These are phyloP conservation scores for Fusarium nematophilum DNA, from an alignment of 2,329 filamentous ascomycete species.

Conservation along the genomic window DNA sequence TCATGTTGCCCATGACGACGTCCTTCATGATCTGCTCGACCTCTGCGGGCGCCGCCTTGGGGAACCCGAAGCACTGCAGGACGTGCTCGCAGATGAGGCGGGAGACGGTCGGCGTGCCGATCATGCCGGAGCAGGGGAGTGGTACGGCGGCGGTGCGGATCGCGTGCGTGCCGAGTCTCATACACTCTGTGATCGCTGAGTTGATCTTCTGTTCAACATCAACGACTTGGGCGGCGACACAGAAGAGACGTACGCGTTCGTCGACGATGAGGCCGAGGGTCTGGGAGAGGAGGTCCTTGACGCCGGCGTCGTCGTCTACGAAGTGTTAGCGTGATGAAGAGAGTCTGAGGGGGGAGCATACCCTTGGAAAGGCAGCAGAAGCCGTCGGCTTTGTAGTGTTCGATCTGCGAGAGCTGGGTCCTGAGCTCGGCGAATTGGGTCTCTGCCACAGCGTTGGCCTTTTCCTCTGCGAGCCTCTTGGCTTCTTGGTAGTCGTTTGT, in stretches of 20 bases:
- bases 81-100: slow-evolving; percentile 45
- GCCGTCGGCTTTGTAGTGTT: slow-evolving; percentile 43
- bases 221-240: slow-evolving; percentile 45
- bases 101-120: slow-evolving; percentile 41
- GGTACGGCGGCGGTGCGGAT: slow-evolving; percentile 43
- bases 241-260: slow-evolving; percentile 47
- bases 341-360: accelerated
- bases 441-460: slow-evolving; percentile 36
- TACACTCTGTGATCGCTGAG: slow-evolving; percentile 45
- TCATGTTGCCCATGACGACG: slow-evolving; percentile 40
- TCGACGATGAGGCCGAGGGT: slow-evolving; percentile 43
- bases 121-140: slow-evolving; percentile 36
- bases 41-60: slow-evolving; percentile 37
- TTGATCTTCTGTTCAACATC: slow-evolving; percentile 47
- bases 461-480: slow-evolving; percentile 34
- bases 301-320: slow-evolving; percentile 34
- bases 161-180: slow-evolving; percentile 43
- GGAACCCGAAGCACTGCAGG: slow-evolving; percentile 43
- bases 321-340: background rate
- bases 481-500: slow-evolving; percentile 41
- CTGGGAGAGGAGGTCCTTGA: slow-evolving; percentile 42
- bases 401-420: slow-evolving; percentile 39
- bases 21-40: slow-evolving; percentile 39
- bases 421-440: slow-evolving; percentile 38
- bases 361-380: slow-evolving; percentile 42